Conservation (phyloP, 805 yeast genomes). For the Yamadazyma nakazawae region DNA sequence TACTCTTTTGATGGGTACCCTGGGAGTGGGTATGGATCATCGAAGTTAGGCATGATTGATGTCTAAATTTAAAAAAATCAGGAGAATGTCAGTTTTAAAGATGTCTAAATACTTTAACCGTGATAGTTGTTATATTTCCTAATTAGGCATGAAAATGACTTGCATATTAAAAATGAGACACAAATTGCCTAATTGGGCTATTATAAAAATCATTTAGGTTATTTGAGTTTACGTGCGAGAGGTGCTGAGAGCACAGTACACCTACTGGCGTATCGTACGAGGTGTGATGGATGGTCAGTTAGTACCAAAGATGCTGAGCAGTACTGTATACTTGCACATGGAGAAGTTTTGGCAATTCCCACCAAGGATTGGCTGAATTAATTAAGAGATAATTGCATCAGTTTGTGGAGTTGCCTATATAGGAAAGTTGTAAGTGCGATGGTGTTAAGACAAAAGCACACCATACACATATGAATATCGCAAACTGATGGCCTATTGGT, state of each 20-base stretch:
- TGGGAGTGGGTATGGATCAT: constrained; percentile 5
- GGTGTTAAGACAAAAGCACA: neutral
- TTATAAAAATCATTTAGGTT: constrained; percentile 54
- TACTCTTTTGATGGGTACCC: constrained; percentile 14
- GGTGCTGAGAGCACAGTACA: too few species aligned
- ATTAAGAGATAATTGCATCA: too few species aligned
- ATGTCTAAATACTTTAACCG: too few species aligned
- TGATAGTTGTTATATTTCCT: constrained; percentile 1
- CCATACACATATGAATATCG: neutral
- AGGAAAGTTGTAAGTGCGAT: neutral
- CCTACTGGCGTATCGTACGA: too few species aligned
- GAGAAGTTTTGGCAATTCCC: too few species aligned
- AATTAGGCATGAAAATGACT: constrained; percentile 3
- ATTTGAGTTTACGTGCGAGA: too few species aligned
- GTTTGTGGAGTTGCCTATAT: neutral
- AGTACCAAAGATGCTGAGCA: too few species aligned
- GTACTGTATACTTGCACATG: too few species aligned
- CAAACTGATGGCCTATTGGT: too few species aligned
- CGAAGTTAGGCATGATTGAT: neutral
- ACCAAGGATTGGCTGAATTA: constrained; percentile 9
- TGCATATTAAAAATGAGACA: constrained; percentile 1
- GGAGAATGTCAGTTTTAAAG: neutral
- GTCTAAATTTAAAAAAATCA: neutral
- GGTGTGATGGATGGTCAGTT: too few species aligned
- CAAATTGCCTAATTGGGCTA: constrained; percentile 4